Evolutionary conservation across 2,329 filamentous ascomycete species (phyloP), one percentile per base, ranked within the genome.

Genomic region (Pseudogymnoascus sp.): DNA sequence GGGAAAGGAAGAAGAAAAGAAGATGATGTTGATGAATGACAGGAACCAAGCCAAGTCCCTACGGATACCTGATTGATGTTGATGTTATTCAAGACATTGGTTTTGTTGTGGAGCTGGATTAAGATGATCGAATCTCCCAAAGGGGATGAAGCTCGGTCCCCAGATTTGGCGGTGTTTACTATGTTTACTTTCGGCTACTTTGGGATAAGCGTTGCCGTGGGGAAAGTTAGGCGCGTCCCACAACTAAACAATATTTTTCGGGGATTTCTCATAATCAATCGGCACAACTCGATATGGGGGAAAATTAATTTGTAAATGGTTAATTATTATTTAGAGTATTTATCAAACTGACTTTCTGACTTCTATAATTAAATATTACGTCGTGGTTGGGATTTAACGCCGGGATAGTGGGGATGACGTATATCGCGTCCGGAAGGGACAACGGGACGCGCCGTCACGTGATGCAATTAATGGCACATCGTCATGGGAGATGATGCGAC

Each of bases 31-130:
- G 48, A 34, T 54, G 25, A 16, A 54, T 31, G 48, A 54, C 48
- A 54, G 25, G 48, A 54, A 54, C 48, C 48, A 54, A 54, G 48
- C 48, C 48, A 54, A 54, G 48, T 54, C 48, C 48, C 48, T 54
- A 54, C 48, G 48, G 25, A 54, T 54, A 54, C 48, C 48, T 54
- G 48, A 54, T 31, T 54, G 45, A 54, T 54, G 48, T 54, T 54
- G 48, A 54, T 54, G 48, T 54, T 54, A 54, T 54, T 54, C 48
- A 54, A 34, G 48, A 54, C 48, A 54, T 54, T 54, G 48, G 48
- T 54, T 54, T 54, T 54, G 48, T 31, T 54, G 48, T 54, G 48
- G 48, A 54, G 48, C 48, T 34, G 48, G 25, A 54, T 54, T 54
- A 54, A 54, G 48, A 54, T 54, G 48, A 54, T 31, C 48, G 48